Percentiles rank a stretch among this genome's conserved stretches.
Evolutionary conservation across 1,284 basidiomycete genomes (phyloP).

Genomic region (Ustilago shanxiensis): DNA sequence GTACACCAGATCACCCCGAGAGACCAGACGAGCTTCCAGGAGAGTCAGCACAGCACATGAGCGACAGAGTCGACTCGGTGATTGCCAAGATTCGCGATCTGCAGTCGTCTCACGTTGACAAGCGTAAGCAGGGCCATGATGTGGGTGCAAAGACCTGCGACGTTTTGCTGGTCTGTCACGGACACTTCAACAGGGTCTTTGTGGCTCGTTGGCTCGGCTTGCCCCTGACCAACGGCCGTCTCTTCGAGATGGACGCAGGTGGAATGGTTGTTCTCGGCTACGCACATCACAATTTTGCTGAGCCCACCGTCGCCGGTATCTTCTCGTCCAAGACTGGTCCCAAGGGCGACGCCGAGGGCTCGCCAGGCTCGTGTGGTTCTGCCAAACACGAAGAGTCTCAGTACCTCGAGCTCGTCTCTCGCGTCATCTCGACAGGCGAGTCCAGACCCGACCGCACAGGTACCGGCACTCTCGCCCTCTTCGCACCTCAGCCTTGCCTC

Average conservation of each 20-base stretch:
- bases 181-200: slow-evolving; percentile 67
- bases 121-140: slow-evolving; percentile 47
- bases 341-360: slow-evolving; percentile 27
- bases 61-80: slow-evolving; percentile 61
- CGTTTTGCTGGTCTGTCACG: slow-evolving; percentile 66
- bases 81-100: slow-evolving; percentile 58
- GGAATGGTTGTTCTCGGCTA: slow-evolving; percentile 67
- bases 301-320: slow-evolving; percentile 65
- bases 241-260: slow-evolving; percentile 66
- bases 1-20: slow-evolving; percentile 61
- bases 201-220: slow-evolving; percentile 65
- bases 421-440: slow-evolving; percentile 63
- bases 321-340: slow-evolving; percentile 64
- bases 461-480: slow-evolving; percentile 65
- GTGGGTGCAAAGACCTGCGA: slow-evolving; percentile 57
- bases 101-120: slow-evolving; percentile 59
- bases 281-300: slow-evolving; percentile 63
- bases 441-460: slow-evolving; percentile 64
- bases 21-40: slow-evolving; percentile 56
- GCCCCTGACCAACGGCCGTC: slow-evolving; percentile 54
- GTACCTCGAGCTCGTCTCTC: slow-evolving; percentile 63
- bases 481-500: slow-evolving; percentile 64
- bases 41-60: slow-evolving; percentile 63
- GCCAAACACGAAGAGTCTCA: slow-evolving; percentile 63
- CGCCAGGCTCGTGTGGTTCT: slow-evolving; percentile 14